phyloP scores from a whole-genome alignment of 306 rosid genomes.

The Trichosanthes cucumerina region DNA sequence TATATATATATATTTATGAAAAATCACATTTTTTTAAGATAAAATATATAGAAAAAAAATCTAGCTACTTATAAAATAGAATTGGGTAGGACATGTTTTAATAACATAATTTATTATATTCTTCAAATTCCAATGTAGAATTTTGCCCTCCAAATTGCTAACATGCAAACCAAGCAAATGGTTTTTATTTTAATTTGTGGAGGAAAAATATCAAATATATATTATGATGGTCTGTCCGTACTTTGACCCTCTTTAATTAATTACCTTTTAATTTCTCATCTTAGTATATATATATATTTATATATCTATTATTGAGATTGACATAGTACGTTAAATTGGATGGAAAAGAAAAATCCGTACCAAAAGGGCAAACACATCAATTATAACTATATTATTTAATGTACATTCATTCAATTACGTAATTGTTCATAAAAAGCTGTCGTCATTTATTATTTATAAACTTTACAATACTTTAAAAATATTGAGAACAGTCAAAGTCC shows the following conservation, averaged over 20 bases:
- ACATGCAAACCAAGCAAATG: neutral
- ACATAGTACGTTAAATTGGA: neutral
- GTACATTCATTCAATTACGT: neutral
- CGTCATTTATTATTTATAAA: neutral
- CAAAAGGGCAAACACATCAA: neutral
- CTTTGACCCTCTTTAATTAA: neutral
- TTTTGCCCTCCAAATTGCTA: neutral
- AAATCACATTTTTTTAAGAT: neutral
- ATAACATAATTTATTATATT: neutral
- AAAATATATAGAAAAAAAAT: neutral
- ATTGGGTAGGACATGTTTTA: neutral
- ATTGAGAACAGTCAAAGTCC: neutral
- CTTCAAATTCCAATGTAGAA: neutral
- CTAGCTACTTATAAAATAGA: neutral
- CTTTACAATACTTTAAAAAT: neutral
- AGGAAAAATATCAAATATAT: neutral
- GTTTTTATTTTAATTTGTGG: neutral
- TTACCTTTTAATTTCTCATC: neutral
- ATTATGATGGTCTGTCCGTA: neutral
- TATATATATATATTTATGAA: too few species aligned
- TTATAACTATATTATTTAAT: neutral
- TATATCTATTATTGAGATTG: neutral
- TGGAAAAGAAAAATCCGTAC: conserved; percentile 1
- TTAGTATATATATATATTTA: neutral
- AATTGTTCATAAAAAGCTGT: neutral